phyloP scores from a whole-genome alignment of 106 monocot genomes.

The Narthecium ossifragum region DNA sequence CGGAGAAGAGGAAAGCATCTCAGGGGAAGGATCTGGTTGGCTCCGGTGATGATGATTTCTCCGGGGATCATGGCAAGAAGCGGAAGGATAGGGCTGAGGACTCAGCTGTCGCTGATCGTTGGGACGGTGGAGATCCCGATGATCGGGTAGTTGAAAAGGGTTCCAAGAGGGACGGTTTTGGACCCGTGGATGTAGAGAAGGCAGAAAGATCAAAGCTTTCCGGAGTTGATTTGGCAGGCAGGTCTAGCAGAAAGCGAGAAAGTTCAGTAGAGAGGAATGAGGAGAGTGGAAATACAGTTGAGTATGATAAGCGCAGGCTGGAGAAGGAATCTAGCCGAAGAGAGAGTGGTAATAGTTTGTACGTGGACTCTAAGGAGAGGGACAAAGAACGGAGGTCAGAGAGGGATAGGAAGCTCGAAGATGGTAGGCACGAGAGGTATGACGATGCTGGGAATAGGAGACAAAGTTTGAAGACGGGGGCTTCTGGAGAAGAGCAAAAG shows the following conservation, averaged over 20 bases:
- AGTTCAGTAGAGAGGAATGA: conserved; percentile 35
- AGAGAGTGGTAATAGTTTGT: conserved; percentile 26
- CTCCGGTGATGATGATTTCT: conserved; percentile 25
- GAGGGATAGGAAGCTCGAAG: not conserved
- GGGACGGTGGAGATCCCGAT: conserved; percentile 42
- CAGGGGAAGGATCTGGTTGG: conserved; percentile 24
- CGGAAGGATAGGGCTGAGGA: conserved; percentile 45
- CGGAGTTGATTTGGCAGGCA: conserved; percentile 32
- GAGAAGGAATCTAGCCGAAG: conserved; percentile 41
- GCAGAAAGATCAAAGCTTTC: conserved; percentile 26
- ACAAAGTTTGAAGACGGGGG: not conserved
- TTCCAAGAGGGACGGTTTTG: conserved; percentile 28
- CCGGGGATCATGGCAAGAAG: conserved; percentile 40
- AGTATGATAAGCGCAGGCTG: not conserved
- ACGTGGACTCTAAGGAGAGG: conserved; percentile 7
- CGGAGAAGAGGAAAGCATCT: conserved; percentile 42
- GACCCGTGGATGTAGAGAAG: conserved; percentile 20
- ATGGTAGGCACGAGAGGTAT: not conserved
- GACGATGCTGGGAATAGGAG: conserved; percentile 5
- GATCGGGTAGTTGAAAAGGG: conserved; percentile 22
- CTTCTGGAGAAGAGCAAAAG: conserved; percentile 1
- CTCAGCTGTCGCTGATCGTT: conserved; percentile 29
- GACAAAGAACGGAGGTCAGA: not conserved
- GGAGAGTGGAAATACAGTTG: conserved; percentile 7
- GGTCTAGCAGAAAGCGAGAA: conserved; percentile 38